Base-by-base conservation (phyloP, 2,329 filamentous ascomycete species). In the Ampelomyces quisqualis region DNA sequence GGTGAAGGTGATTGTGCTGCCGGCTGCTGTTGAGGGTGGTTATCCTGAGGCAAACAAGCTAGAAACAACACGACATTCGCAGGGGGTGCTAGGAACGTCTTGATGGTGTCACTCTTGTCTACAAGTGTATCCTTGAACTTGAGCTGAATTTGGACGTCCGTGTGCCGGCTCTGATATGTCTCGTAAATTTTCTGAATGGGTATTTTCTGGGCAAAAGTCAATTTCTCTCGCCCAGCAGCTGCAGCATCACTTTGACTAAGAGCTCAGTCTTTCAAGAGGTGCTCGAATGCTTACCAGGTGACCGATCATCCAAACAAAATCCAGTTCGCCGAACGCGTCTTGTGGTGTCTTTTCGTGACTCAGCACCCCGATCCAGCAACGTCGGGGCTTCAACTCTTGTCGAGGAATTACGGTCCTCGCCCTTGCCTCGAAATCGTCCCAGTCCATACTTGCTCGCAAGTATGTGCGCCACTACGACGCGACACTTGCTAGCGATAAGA, bases 241-340 rank as follows among this genome's bases (percentile, higher is more conserved):
- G 22, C 3, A 8, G 27, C 14, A 30, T 13, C 17, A 17, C 15
- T 14, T n/a, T n/a, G n/a, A n/a, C n/a, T n/a, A n/a, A n/a, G n/a
- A n/a, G n/a, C n/a, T n/a, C n/a, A n/a, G n/a, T n/a, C n/a, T n/a
- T n/a, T n/a, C n/a, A n/a, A n/a, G n/a, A n/a, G n/a, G n/a, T n/a
- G n/a, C n/a, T n/a, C n/a, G n/a, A n/a, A n/a, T n/a, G n/a, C n/a
- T n/a, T n/a, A n/a, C n/a, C n/a, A n/a, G n/a, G n/a, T 64, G 53
- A 11, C 53, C 58, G 23, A 64, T 63, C 40, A 70, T 55, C 65
- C 69, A 72, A 1, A 68, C 37, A 33, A 70, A 67, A 32, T 69
- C 60, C 1, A 18, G 7, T 27, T 62, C 52, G 6, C 21, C 14
- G 2, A 58, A 27, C 4, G 33, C 21, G 3, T 55, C 37, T 3